phyloP scores from a whole-genome alignment of 495 filamentous ascomycete genomes.

The Neurospora discreta region DNA sequence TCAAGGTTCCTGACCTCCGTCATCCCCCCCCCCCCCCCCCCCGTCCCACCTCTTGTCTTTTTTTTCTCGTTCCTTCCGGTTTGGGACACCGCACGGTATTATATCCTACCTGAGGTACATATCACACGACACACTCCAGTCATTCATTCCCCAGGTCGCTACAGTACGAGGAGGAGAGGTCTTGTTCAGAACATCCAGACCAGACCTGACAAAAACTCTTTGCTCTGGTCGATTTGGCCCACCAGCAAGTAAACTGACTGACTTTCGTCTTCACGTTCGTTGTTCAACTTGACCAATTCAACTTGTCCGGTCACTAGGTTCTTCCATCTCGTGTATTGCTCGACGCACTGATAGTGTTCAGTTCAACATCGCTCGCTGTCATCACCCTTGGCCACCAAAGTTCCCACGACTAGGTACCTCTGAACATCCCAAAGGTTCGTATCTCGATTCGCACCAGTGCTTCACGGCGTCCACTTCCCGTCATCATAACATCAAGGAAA shows the following conservation, averaged over 20 bases:
- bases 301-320: not conserved
- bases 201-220: not conserved
- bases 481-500: not conserved
- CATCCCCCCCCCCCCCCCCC: not conserved
- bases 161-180: not conserved
- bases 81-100: not conserved
- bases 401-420: not conserved
- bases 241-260: not conserved
- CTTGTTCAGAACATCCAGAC: not conserved
- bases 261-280: no score
- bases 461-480: not conserved
- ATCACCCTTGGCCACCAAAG: not conserved
- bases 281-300: not conserved
- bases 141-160: not conserved
- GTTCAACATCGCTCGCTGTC: not conserved
- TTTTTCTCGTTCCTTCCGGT: not conserved
- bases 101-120: not conserved
- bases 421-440: not conserved
- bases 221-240: not conserved
- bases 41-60: not conserved
- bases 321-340: not conserved
- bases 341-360: not conserved
- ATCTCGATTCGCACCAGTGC: not conserved
- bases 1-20: not conserved
- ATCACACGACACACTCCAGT: not conserved